Evolutionary conservation across 1,284 basidiomycete species (phyloP), one percentile per base, ranked within the genome.

Genomic region (Termitomyces sp.): DNA sequence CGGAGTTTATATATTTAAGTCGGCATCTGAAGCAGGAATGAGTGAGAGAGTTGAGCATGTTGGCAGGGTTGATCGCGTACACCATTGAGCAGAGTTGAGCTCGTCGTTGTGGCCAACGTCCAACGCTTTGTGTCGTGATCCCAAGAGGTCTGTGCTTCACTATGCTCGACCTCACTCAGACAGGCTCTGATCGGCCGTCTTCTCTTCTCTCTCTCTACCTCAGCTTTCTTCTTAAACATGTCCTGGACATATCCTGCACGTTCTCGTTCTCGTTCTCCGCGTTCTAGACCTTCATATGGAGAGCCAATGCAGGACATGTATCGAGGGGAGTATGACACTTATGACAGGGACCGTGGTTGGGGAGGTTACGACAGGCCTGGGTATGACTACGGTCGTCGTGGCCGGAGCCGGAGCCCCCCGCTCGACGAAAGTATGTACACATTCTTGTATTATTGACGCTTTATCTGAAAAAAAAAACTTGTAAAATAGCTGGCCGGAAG

Each of bases 71-170:
- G 77, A 84, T 86, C 83, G 83, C 85, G 82, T 82, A 81, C 81
- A 79, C 75, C 58, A 78, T 49, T 49, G 47, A 49, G 47, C 74
- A 78, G 73, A 74, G 77, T 75, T 76, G 77, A 77, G 77, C 76
- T 77, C 74, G 67, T 70, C 67, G 71, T 69, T 64, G 73, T 71
- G 68, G 75, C 74, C 78, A 77, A 78, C 79, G 74, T 79, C 74
- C 76, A 78, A 55, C 75, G 73, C 73, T 65, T 57, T 73, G 77
- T 80, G 78, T 73, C 79, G 81, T 78, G 80, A 81, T 80, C 75
- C 68, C 74, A 81, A 80, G 86, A 90, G 88, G 88, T 90, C 88
- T 88, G 88, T 90, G 80, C 83, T 85, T 84, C 81, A 81, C 83
- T 81, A 90, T 90, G 88, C 84, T 83, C 84, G 83, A 80, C 84